Evolutionary conservation across 2,329 filamentous ascomycete species (phyloP).

Genomic region (Aspergillus sp.): DNA sequence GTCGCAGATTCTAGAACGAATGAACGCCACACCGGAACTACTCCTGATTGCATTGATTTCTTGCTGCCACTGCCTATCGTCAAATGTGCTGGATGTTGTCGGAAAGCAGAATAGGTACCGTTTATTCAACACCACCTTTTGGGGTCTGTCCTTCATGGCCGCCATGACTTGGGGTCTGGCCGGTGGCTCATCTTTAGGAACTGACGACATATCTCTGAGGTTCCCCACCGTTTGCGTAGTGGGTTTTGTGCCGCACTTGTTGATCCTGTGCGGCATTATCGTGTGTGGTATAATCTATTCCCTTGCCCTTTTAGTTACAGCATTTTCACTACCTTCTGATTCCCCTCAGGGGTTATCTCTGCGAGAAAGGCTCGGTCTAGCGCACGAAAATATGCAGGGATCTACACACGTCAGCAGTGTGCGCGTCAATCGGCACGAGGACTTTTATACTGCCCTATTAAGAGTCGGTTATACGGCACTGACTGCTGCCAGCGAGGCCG

Average conservation of each 20-base stretch:
- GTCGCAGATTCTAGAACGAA: conserved; percentile 69
- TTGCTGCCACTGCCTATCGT: conserved; percentile 83
- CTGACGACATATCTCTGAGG: conserved; percentile 68
- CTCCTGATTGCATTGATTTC: conserved; percentile 87
- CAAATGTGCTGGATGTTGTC: conserved; percentile 79
- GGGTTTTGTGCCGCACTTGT: conserved; percentile 90
- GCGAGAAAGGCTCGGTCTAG: conserved; percentile 67
- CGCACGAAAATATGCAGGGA: conserved; percentile 89
- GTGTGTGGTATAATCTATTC: conserved; percentile 77
- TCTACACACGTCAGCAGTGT: conserved; percentile 83
- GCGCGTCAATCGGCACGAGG: conserved; percentile 81
- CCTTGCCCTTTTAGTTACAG: conserved; percentile 76
- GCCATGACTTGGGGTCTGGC: conserved; percentile 79
- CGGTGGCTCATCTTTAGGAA: conserved; percentile 48
- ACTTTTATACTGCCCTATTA: conserved; percentile 91
- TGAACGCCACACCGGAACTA: conserved; percentile 89
- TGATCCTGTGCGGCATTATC: conserved; percentile 78
- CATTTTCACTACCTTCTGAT: conserved; percentile 65
- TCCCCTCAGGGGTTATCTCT: conserved; percentile 51
- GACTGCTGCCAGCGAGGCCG: conserved; percentile 92
- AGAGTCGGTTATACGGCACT: conserved; percentile 86
- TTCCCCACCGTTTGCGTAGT: conserved; percentile 96
- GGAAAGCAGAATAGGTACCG: conserved; percentile 78
- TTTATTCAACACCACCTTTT: conserved; percentile 85
- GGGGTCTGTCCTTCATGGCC: conserved; percentile 87